Conservation (phyloP, 345 rosid species). For the Tarenaya hassleriana region DNA sequence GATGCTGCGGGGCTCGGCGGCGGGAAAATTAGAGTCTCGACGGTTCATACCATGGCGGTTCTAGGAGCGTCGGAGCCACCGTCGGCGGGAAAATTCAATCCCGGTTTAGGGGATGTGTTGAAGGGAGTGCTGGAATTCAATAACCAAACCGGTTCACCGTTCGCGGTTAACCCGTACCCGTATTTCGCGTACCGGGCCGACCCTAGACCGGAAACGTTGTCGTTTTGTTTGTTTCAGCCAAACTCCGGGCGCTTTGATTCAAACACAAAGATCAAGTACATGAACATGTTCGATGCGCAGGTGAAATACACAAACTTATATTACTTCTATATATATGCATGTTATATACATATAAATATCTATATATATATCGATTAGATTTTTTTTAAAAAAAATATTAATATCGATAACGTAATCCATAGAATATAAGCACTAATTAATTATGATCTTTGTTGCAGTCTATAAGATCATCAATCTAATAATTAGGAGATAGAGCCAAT, state of each 20-base stretch:
- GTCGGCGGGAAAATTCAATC: constrained; percentile 51
- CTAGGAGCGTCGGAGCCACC: constrained; percentile 71
- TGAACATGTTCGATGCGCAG: constrained; percentile 98
- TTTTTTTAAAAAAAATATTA: too few species aligned
- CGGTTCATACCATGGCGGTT: constrained; percentile 74
- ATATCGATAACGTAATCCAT: too few species aligned
- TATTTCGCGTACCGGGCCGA: constrained; percentile 74
- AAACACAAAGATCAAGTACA: constrained; percentile 66
- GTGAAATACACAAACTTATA: constrained; percentile 24
- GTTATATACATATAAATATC: too few species aligned
- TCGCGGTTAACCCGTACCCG: constrained; percentile 76
- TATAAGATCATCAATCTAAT: too few species aligned
- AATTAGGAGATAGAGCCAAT: too few species aligned
- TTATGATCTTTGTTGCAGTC: too few species aligned
- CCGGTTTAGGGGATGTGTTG: constrained; percentile 45
- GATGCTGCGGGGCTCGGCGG: constrained; percentile 51
- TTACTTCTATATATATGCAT: too few species aligned
- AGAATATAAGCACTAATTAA: too few species aligned
- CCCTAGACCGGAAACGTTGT: constrained; percentile 67
- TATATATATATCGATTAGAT: too few species aligned
- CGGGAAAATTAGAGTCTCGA: constrained; percentile 66
- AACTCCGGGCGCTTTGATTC: constrained; percentile 68
- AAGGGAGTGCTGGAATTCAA: constrained; percentile 61
- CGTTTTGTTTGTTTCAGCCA: constrained; percentile 75
- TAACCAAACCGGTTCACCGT: constrained; percentile 67